A percentile compares a stretch with the other conserved stretches of the same genome.
phyloP scores from a whole-genome alignment of 768 basidiomycete species.

The Mycena galopus region DNA sequence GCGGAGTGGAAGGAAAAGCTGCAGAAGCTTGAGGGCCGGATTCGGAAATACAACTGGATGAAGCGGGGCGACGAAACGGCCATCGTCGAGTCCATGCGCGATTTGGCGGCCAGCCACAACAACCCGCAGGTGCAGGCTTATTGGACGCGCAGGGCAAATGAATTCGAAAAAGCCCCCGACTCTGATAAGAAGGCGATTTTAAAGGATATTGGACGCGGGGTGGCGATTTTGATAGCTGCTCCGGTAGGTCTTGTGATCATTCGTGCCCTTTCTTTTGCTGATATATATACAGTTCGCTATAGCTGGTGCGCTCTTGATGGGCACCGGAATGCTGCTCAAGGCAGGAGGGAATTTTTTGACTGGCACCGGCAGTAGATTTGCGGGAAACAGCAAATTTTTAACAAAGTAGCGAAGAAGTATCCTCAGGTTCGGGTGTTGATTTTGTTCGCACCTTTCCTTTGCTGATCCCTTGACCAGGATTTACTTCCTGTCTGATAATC shows the following conservation, averaged over 20 bases:
- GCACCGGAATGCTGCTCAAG: slow-evolving; percentile 21
- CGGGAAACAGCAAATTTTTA: background rate
- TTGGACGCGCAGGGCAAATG: slow-evolving; percentile 27
- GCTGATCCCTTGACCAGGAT: background rate
- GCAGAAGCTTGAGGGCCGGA: slow-evolving; percentile 17
- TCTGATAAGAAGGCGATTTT: slow-evolving; percentile 20
- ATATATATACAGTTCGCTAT: slow-evolving; percentile 24
- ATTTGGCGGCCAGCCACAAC: slow-evolving; percentile 27
- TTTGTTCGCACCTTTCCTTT: background rate
- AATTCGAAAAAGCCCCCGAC: slow-evolving; percentile 28
- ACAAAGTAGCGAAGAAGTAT: background rate
- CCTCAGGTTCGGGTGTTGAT: background rate
- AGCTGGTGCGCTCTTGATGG: slow-evolving; percentile 9
- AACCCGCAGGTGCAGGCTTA: slow-evolving; percentile 31
- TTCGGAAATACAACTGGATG: slow-evolving; percentile 34
- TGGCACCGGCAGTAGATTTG: too few species aligned
- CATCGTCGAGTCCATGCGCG: slow-evolving; percentile 29
- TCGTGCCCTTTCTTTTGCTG: background rate
- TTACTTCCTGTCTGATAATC: background rate
- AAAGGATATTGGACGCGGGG: slow-evolving; percentile 13
- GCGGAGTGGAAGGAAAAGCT: slow-evolving; percentile 26
- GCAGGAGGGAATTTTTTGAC: slow-evolving; percentile 12
- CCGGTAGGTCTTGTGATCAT: background rate
- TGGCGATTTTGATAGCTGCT: slow-evolving; percentile 26
- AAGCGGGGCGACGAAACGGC: slow-evolving; percentile 18